Evolutionary conservation across 768 basidiomycete genomes (phyloP).

Genomic region (Psilocybe tampanensis): DNA sequence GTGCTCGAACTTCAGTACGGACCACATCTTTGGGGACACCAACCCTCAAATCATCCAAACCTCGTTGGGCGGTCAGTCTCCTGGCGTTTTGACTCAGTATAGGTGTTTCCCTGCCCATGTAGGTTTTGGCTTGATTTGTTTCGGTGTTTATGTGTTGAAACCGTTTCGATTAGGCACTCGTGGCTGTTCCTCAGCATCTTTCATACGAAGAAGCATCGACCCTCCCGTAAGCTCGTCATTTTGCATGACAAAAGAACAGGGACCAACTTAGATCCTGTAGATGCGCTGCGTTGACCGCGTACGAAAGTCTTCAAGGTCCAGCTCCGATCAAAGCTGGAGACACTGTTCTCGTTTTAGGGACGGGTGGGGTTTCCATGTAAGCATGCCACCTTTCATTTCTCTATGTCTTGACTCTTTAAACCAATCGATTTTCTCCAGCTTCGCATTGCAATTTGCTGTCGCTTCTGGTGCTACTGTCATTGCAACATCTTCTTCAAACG

Average conservation of each 20-base stretch:
- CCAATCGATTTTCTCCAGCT: constrained; percentile 38
- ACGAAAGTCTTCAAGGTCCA: constrained; percentile 55
- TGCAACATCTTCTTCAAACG: constrained; percentile 66
- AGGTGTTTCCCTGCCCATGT: constrained; percentile 40
- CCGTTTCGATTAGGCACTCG: constrained; percentile 47
- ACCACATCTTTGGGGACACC: constrained; percentile 49
- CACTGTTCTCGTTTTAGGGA: constrained; percentile 59
- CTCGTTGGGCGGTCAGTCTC: constrained; percentile 46
- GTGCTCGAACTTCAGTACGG: constrained; percentile 51
- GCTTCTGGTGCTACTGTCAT: constrained; percentile 67
- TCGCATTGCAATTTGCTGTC: constrained; percentile 61
- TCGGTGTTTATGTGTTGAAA: too few relatives aligned
- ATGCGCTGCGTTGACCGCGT: constrained; percentile 66
- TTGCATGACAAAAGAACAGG: background rate
- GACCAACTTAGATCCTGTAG: constrained; percentile 22
- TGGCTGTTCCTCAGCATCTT: constrained; percentile 56
- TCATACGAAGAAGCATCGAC: constrained; percentile 65
- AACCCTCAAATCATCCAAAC: constrained; percentile 33
- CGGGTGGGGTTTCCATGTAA: constrained; percentile 59
- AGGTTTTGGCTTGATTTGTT: too few relatives aligned
- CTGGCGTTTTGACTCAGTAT: constrained; percentile 59
- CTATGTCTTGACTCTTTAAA: too few relatives aligned
- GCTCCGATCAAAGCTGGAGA: constrained; percentile 59
- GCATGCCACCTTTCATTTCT: too few relatives aligned
- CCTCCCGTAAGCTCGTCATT: constrained; percentile 47